Evolutionary conservation across 1,284 basidiomycete species (phyloP).

Genomic region (Tilletia horrida): DNA sequence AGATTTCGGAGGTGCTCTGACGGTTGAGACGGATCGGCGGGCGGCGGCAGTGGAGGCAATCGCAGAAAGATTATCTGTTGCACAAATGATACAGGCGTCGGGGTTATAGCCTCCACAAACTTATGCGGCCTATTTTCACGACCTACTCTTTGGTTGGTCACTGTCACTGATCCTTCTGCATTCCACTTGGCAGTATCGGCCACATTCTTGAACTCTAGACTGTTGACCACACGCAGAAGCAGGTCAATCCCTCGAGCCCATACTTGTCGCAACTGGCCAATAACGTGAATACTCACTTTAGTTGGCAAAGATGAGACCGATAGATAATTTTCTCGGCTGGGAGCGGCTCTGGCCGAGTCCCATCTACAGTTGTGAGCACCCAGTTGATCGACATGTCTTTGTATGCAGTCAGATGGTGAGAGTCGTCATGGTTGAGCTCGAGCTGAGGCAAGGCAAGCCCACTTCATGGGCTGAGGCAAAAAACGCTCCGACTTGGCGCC

Average conservation of each 20-base stretch:
- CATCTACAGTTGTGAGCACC: constrained; percentile 38
- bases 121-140: background rate
- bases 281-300: constrained; percentile 20
- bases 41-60: constrained; percentile 24
- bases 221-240: background rate
- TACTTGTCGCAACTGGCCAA: too few relatives aligned
- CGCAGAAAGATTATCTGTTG: constrained; percentile 37
- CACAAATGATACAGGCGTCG: too few relatives aligned
- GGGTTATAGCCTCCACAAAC: too few relatives aligned
- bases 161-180: constrained; percentile 33
- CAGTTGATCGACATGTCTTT: constrained; percentile 43
- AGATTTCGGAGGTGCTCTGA: constrained; percentile 26
- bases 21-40: constrained; percentile 13
- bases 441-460: background rate
- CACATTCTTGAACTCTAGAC: constrained; percentile 25
- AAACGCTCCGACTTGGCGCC: too few relatives aligned
- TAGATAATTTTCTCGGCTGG: constrained; percentile 35
- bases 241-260: background rate
- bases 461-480: too few relatives aligned
- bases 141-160: constrained; percentile 39
- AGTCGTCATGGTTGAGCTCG: background rate
- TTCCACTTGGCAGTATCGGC: constrained; percentile 26
- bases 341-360: constrained; percentile 36
- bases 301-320: constrained; percentile 27
- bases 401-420: background rate